A percentile compares a stretch with the other conserved stretches of the same genome.
These are phyloP conservation scores for Calocera cornea DNA, from an alignment of 768 basidiomycete genomes.

Conservation along the genomic window DNA sequence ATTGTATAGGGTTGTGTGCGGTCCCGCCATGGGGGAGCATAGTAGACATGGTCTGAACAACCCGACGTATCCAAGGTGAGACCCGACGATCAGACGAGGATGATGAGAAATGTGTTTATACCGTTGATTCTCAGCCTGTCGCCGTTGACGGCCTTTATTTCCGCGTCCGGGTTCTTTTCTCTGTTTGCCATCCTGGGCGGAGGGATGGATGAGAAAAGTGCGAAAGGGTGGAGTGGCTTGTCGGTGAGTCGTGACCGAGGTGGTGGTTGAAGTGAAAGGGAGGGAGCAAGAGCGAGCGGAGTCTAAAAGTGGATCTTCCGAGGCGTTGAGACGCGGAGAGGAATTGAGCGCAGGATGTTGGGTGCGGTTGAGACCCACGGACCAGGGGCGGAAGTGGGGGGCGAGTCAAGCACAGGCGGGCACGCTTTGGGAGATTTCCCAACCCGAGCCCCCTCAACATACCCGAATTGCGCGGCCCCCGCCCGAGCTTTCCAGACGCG, in stretches of 20 bases:
- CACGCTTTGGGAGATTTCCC: not conserved
- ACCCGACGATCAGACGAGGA: not conserved
- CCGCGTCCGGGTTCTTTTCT: not conserved
- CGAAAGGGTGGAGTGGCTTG: not conserved
- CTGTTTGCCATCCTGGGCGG: not conserved
- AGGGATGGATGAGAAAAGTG: not conserved
- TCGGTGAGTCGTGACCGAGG: not conserved
- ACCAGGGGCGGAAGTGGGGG: not conserved
- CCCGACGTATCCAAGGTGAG: not conserved
- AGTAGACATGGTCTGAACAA: conserved; percentile 85
- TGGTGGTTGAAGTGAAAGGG: conserved; percentile 3
- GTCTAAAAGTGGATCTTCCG: conserved; percentile 2
- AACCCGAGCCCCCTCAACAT: conserved; percentile 10
- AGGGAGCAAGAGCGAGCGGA: conserved; percentile 1
- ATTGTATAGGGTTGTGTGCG: conserved; percentile 84
- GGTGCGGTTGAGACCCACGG: not conserved
- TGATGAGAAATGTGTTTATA: not conserved
- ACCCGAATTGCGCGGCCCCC: not conserved
- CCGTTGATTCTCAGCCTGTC: conserved; percentile 3
- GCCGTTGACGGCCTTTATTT: conserved; percentile 1
- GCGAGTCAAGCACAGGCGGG: not conserved
- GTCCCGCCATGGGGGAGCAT: conserved; percentile 90
- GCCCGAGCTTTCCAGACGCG: not conserved
- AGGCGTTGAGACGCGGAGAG: conserved; percentile 3
- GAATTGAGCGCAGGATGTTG: not conserved